These are phyloP conservation scores for Boletus speciosus DNA, from an alignment of 768 basidiomycete species.

Conservation along the genomic window DNA sequence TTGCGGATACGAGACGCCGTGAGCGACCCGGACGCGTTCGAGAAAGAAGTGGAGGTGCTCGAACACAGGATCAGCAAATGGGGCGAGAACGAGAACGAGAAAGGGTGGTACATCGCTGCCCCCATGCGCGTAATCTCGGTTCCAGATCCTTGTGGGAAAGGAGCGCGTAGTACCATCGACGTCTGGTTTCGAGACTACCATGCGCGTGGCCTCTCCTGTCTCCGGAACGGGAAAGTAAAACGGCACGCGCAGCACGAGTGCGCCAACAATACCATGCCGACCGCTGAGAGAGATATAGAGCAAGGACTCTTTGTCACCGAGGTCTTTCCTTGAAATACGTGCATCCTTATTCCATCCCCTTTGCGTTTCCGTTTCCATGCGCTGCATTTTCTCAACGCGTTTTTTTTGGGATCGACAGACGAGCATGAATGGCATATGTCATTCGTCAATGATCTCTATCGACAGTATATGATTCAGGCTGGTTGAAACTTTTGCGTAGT, in stretches of 20 bases:
- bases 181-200: no score
- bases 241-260: slow-evolving; percentile 4
- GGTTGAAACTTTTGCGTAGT: neutral
- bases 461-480: slow-evolving; percentile 41
- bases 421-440: slow-evolving; percentile 38
- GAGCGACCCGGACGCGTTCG: slow-evolving; percentile 61
- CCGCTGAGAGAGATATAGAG: no score
- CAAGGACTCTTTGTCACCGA: no score
- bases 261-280: neutral
- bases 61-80: slow-evolving; percentile 37
- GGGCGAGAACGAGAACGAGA: slow-evolving; percentile 46
- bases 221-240: slow-evolving; percentile 20
- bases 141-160: no score
- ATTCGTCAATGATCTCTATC: slow-evolving; percentile 63
- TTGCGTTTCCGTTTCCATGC: neutral
- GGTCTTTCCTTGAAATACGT: no score
- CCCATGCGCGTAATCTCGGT: slow-evolving; percentile 3
- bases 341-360: no score
- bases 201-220: slow-evolving; percentile 13
- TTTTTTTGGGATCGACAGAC: slow-evolving; percentile 38
- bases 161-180: no score
- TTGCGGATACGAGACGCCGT: slow-evolving; percentile 64
- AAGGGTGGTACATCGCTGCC: slow-evolving; percentile 55
- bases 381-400: neutral
- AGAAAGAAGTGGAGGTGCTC: slow-evolving; percentile 27